Conservation (phyloP, 139 green algal genomes). For the Micromonas pusilla region DNA sequence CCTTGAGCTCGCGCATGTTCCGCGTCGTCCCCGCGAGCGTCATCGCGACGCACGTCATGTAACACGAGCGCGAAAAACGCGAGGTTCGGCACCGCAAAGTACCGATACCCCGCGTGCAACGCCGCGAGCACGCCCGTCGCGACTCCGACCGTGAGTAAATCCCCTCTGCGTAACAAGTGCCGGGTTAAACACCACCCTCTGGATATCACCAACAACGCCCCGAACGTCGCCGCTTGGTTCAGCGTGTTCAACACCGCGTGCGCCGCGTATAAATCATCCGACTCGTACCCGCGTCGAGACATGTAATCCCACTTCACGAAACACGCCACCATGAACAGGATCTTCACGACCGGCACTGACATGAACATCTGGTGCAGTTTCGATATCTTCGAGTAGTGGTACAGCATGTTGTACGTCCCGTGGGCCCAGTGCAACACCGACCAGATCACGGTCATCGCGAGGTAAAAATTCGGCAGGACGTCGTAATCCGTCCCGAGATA, state of each 20-base stretch:
- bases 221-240: background rate
- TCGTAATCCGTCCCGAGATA: no score
- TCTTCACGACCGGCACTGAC: no score
- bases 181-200: background rate
- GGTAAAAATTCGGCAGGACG: no score
- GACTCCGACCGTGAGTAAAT: background rate
- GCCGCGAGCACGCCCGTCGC: background rate
- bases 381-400: no score
- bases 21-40: background rate
- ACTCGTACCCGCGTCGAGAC: background rate
- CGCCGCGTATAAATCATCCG: background rate
- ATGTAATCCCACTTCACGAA: background rate
- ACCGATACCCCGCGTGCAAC: background rate
- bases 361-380: no score
- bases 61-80: background rate
- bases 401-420: no score
- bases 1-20: background rate
- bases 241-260: background rate
- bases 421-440: no score
- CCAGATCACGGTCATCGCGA: no score
- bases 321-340: no score
- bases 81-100: background rate
- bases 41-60: conserved; percentile 8
- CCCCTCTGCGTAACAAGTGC: background rate
- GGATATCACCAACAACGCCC: background rate